Percentiles rank a stretch among this genome's conserved stretches.
phyloP scores from a whole-genome alignment of 2,329 filamentous ascomycete species.

The Sporothrix brasiliensis region DNA sequence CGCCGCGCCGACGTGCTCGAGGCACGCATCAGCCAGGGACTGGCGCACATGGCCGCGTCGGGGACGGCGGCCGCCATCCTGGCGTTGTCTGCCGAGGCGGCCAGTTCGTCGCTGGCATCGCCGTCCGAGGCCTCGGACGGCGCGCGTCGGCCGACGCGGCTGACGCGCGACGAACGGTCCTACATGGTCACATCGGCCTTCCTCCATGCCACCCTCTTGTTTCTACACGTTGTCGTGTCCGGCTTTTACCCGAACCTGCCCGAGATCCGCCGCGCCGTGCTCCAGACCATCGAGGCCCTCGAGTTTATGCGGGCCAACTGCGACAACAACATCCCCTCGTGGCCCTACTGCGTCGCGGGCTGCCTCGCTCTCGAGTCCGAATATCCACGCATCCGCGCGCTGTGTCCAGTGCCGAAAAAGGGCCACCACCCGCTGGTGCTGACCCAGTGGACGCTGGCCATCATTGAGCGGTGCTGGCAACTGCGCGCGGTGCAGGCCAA shows the following conservation, averaged over 20 bases:
- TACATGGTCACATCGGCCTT: conserved; percentile 29
- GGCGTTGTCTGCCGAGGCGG: too few species aligned
- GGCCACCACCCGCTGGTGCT: conserved; percentile 30
- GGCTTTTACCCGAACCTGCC: conserved; percentile 28
- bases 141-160: neutral
- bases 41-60: conserved; percentile 22
- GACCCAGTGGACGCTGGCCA: conserved; percentile 29
- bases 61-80: neutral
- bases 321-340: conserved; percentile 29
- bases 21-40: neutral
- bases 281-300: conserved; percentile 22
- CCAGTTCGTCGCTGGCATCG: neutral
- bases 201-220: conserved; percentile 20
- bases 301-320: conserved; percentile 30
- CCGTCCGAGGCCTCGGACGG: neutral
- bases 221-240: conserved; percentile 28
- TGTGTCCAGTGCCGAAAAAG: conserved; percentile 18
- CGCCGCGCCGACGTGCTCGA: conserved; percentile 28
- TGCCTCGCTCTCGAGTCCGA: conserved; percentile 31
- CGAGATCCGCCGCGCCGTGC: conserved; percentile 30
- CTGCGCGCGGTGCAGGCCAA: conserved; percentile 13
- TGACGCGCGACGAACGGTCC: conserved; percentile 13
- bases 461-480: conserved; percentile 32
- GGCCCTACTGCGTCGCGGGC: conserved; percentile 29
- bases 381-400: conserved; percentile 27